These are phyloP conservation scores for Salix koriyanagi DNA, from an alignment of 345 rosid species.

Conservation along the genomic window DNA sequence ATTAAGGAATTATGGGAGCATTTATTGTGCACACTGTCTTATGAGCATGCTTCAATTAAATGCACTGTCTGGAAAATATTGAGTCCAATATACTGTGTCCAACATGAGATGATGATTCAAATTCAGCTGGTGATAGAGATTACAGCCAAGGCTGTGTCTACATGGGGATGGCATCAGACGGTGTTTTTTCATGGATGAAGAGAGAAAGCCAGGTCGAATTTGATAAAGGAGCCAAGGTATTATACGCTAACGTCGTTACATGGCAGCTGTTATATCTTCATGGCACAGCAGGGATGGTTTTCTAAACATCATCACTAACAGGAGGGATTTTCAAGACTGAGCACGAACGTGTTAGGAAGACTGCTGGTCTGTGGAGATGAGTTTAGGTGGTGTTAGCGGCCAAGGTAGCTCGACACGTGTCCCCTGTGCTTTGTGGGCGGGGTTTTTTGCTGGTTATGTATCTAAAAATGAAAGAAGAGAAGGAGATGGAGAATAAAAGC, in stretches of 20 bases:
- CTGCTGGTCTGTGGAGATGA: slow-evolving; percentile 58
- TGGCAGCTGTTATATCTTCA: slow-evolving; percentile 77
- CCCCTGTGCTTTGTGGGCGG: slow-evolving; percentile 74
- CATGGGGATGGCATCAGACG: slow-evolving; percentile 22
- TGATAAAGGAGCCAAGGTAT: slow-evolving; percentile 6
- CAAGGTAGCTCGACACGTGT: slow-evolving; percentile 43
- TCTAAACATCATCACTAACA: slow-evolving; percentile 68
- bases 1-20: too few species aligned
- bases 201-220: slow-evolving; percentile 15
- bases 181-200: slow-evolving; percentile 17
- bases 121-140: slow-evolving; percentile 62
- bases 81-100: too few species aligned
- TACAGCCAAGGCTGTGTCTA: slow-evolving; percentile 22
- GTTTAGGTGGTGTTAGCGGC: slow-evolving; percentile 50
- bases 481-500: background rate
- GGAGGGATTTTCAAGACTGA: slow-evolving; percentile 94
- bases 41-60: too few species aligned
- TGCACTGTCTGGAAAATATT: too few species aligned
- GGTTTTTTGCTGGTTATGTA: slow-evolving; percentile 84
- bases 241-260: slow-evolving; percentile 41
- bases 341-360: slow-evolving; percentile 73
- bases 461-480: slow-evolving; percentile 15
- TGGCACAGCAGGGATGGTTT: slow-evolving; percentile 88
- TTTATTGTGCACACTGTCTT: too few species aligned
- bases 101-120: slow-evolving; percentile 67